Conservation (phyloP, 2,329 filamentous ascomycete genomes). For the Phialophora verrucosa region DNA sequence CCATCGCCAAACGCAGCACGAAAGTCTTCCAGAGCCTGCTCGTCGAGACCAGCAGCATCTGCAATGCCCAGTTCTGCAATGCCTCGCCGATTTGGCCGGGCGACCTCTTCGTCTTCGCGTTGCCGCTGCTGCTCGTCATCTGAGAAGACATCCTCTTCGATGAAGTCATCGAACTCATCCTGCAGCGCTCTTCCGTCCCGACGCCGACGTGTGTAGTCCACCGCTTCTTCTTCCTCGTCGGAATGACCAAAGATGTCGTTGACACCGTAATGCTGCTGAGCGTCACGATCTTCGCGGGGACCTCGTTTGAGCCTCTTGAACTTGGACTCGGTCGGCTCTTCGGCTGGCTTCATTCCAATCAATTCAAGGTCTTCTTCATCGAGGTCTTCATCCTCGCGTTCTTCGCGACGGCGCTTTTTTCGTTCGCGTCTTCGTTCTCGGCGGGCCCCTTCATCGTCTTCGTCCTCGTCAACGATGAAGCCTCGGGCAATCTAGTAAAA, state of each 20-base stretch:
- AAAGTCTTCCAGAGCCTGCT: constrained; percentile 94
- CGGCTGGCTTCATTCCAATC: constrained; percentile 75
- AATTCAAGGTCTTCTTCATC: constrained; percentile 97
- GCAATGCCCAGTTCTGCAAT: constrained; percentile 70
- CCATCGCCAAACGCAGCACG: constrained; percentile 94
- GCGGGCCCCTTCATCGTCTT: constrained; percentile 77
- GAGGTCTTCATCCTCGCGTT: constrained; percentile 80
- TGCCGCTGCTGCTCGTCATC: constrained; percentile 79
- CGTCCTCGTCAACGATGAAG: constrained; percentile 94
- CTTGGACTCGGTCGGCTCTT: constrained; percentile 68
- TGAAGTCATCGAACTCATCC: constrained; percentile 93
- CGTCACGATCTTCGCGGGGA: constrained; percentile 74
- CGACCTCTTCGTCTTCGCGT: constrained; percentile 86
- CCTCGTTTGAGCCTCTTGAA: constrained; percentile 97
- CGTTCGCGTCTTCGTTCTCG: constrained; percentile 67
- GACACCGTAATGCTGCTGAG: constrained; percentile 70
- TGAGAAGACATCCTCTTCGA: constrained; percentile 91
- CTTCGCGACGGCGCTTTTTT: constrained; percentile 75
- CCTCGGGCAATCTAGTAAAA: constrained; percentile 77
- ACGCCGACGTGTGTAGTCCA: constrained; percentile 52
- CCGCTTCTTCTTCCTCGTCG: constrained; percentile 72
- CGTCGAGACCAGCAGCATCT: constrained; percentile 84
- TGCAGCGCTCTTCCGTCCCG: constrained; percentile 64
- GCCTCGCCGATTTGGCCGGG: constrained; percentile 71
- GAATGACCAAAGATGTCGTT: constrained; percentile 96